Conservation (phyloP, 1,139 yeast species). For the Kurtzmaniella quercitrusa region DNA sequence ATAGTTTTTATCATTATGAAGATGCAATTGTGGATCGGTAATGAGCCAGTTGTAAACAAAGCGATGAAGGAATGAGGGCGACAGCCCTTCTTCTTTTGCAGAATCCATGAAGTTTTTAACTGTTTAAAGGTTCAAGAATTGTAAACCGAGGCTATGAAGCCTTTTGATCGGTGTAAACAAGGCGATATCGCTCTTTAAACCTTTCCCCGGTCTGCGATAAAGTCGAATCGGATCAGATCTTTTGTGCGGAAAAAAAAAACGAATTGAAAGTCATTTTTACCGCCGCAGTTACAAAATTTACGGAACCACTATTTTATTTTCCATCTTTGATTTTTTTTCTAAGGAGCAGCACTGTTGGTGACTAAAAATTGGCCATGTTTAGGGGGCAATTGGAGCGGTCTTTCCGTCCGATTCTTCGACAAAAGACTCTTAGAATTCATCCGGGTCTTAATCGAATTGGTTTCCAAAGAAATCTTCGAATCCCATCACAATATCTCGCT, state of each 20-base stretch:
- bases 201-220: too few species aligned
- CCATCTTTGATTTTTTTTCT: too few species aligned
- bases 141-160: too few species aligned
- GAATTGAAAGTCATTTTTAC: too few species aligned
- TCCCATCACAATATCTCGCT: not conserved
- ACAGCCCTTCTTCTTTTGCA: not conserved
- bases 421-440: not conserved
- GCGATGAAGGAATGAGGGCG: constrained; percentile 13
- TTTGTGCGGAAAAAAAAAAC: too few species aligned
- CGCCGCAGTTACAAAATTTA: too few species aligned
- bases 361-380: not conserved
- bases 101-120: not conserved
- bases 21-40: constrained; percentile 32
- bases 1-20: constrained; percentile 22
- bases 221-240: too few species aligned
- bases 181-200: too few species aligned
- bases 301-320: too few species aligned
- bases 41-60: constrained; percentile 42
- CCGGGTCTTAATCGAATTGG: not conserved
- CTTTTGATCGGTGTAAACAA: too few species aligned
- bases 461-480: not conserved
- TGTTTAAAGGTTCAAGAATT: too few species aligned
- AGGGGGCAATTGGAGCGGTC: not conserved
- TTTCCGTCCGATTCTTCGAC: not conserved
- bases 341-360: too few species aligned